These are phyloP conservation scores for Zanthoxylum bungeanum DNA, from an alignment of 345 rosid genomes.

Conservation along the genomic window DNA sequence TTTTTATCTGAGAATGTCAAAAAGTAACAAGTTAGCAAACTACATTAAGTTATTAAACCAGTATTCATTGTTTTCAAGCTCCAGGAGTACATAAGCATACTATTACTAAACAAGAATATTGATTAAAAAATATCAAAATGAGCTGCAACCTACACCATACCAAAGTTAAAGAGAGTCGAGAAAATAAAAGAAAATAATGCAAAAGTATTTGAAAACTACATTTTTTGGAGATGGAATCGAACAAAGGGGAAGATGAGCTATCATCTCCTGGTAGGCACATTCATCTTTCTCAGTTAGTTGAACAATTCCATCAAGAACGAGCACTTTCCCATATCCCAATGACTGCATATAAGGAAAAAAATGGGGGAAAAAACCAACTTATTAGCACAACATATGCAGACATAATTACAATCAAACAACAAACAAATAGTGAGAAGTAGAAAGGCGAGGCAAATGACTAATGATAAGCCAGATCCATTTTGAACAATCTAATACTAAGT, in stretches of 20 bases:
- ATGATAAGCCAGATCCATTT: not conserved
- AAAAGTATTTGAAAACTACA: slow-evolving; percentile 31
- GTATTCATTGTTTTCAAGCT: not conserved
- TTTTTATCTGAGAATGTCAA: not conserved
- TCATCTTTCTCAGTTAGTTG: slow-evolving; percentile 97
- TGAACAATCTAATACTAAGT: slow-evolving; percentile 7
- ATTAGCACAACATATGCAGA: not conserved
- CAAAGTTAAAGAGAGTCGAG: not conserved
- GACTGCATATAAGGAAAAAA: slow-evolving; percentile 52
- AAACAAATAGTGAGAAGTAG: not conserved
- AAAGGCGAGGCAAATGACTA: not conserved
- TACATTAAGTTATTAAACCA: not conserved
- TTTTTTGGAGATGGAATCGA: slow-evolving; percentile 76
- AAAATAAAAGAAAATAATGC: not conserved
- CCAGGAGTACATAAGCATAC: not conserved
- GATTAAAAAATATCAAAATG: not conserved
- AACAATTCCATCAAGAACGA: slow-evolving; percentile 93
- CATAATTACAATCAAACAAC: not conserved
- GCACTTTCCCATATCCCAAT: slow-evolving; percentile 83
- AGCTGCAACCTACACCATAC: not conserved
- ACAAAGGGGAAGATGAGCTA: slow-evolving; percentile 94
- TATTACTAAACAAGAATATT: not conserved
- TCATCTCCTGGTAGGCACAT: slow-evolving; percentile 99
- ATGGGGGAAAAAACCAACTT: not conserved
- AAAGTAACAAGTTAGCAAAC: not conserved